Evolutionary conservation across 495 filamentous ascomycete genomes (phyloP).

Genomic region (Penicillium ochrochloron): DNA sequence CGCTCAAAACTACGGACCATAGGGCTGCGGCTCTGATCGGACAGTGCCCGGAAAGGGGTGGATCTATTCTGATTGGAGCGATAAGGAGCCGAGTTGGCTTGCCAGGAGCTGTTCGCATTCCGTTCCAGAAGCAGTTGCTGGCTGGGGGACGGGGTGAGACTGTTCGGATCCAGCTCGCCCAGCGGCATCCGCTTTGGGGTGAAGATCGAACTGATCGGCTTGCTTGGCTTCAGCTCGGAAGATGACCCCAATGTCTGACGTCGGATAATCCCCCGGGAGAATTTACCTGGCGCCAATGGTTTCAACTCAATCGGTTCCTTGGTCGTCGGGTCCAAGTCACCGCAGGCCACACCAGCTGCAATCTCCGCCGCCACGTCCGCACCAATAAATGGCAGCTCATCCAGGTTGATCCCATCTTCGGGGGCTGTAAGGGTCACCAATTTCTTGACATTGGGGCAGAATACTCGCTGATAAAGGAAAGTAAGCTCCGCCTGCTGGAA

Average conservation of each 20-base stretch:
- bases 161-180: conserved; percentile 86
- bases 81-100: conserved; percentile 46
- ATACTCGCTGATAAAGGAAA: conserved; percentile 93
- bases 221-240: conserved; percentile 62
- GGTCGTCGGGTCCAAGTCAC: conserved; percentile 88
- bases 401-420: conserved; percentile 60
- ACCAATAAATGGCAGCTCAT: conserved; percentile 80
- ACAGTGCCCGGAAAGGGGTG: conserved; percentile 41
- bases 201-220: conserved; percentile 79
- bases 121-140: conserved; percentile 64
- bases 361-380: conserved; percentile 66
- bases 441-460: conserved; percentile 71
- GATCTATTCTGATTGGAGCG: conserved; percentile 41
- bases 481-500: conserved; percentile 89
- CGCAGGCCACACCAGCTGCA: conserved; percentile 76
- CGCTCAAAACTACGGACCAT: conserved; percentile 49
- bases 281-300: conserved; percentile 32
- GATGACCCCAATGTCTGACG: conserved; percentile 51
- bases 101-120: conserved; percentile 60
- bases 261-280: conserved; percentile 37
- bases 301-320: conserved; percentile 67
- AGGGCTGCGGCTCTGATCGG: conserved; percentile 44
- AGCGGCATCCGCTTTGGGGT: conserved; percentile 76
- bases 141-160: conserved; percentile 71
- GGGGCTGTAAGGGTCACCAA: conserved; percentile 74